Evolutionary conservation across 2,329 filamentous ascomycete genomes (phyloP).

Genomic region (Colletotrichum destructivum): DNA sequence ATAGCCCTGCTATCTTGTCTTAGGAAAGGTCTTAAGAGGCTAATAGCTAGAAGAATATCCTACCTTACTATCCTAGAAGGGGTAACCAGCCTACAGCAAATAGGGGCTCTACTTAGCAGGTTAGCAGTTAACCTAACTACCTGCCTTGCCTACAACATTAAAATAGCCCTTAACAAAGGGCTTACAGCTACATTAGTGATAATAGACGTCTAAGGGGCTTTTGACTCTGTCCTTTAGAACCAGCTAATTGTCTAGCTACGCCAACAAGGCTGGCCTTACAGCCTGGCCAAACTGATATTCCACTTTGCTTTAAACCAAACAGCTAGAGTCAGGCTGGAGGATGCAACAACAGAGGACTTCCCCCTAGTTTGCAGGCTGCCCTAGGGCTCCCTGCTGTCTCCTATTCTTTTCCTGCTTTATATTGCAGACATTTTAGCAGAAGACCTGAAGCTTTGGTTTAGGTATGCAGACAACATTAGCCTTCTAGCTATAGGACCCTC

Average conservation of each 20-base stretch:
- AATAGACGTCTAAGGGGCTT: constrained; percentile 36
- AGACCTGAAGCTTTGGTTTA: background rate
- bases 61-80: constrained; percentile 7
- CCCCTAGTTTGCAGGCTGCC: constrained; percentile 7
- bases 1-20: constrained; percentile 41
- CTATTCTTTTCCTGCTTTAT: constrained; percentile 35
- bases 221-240: constrained; percentile 29
- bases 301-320: constrained; percentile 3
- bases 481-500: constrained; percentile 3
- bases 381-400: constrained; percentile 33
- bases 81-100: constrained; percentile 21
- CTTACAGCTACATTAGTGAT: constrained; percentile 12
- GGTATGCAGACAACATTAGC: constrained; percentile 11
- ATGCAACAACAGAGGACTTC: background rate
- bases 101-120: constrained; percentile 22
- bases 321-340: constrained; percentile 21
- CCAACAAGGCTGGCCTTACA: constrained; percentile 19
- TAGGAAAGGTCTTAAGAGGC: constrained; percentile 36
- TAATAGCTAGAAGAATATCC: constrained; percentile 23
- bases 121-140: constrained; percentile 17
- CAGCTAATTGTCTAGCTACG: constrained; percentile 17
- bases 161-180: constrained; percentile 24
- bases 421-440: constrained; percentile 10
- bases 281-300: background rate
- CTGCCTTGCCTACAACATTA: constrained; percentile 16